Evolutionary conservation across 2,329 filamentous ascomycete genomes (phyloP).

Genomic region (Metarhizium brunneum): DNA sequence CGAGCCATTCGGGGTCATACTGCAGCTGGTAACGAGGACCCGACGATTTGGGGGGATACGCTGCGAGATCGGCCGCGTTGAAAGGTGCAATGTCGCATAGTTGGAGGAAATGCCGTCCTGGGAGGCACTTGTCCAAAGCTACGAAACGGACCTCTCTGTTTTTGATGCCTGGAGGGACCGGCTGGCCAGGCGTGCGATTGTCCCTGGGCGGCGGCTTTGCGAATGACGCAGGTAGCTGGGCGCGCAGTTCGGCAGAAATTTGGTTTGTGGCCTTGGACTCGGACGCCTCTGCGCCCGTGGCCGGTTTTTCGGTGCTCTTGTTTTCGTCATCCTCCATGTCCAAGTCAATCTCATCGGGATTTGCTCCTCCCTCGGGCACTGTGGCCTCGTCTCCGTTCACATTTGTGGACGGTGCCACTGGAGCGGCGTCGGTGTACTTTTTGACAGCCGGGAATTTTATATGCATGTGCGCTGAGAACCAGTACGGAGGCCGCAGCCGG

Average conservation of each 20-base stretch:
- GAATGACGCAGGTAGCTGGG: conserved; percentile 71
- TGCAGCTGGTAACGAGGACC: conserved; percentile 47
- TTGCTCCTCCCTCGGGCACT: conserved; percentile 24
- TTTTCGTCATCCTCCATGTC: conserved; percentile 42
- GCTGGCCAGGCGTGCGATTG: conserved; percentile 42
- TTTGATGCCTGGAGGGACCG: conserved; percentile 60
- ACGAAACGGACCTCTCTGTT: conserved; percentile 80
- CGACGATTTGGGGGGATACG: conserved; percentile 11
- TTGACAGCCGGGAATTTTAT: conserved; percentile 72
- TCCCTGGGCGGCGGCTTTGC: conserved; percentile 28
- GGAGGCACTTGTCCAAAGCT: conserved; percentile 84
- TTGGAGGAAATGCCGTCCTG: conserved; percentile 72
- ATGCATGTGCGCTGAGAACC: conserved; percentile 93
- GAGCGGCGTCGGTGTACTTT: conserved; percentile 33
- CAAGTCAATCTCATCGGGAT: conserved; percentile 63
- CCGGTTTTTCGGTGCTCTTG: conserved; percentile 2
- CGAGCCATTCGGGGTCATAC: conserved; percentile 93
- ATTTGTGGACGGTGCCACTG: not conserved
- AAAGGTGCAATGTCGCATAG: conserved; percentile 54
- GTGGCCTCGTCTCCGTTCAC: not conserved
- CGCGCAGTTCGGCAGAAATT: conserved; percentile 57
- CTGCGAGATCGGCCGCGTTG: conserved; percentile 19
- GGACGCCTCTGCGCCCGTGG: not conserved
- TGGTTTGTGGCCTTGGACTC: conserved; percentile 11
- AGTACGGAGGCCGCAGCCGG: conserved; percentile 69